Evolutionary conservation across 257 asterid species (phyloP).

Genomic region (Jacaranda mimosifolia): DNA sequence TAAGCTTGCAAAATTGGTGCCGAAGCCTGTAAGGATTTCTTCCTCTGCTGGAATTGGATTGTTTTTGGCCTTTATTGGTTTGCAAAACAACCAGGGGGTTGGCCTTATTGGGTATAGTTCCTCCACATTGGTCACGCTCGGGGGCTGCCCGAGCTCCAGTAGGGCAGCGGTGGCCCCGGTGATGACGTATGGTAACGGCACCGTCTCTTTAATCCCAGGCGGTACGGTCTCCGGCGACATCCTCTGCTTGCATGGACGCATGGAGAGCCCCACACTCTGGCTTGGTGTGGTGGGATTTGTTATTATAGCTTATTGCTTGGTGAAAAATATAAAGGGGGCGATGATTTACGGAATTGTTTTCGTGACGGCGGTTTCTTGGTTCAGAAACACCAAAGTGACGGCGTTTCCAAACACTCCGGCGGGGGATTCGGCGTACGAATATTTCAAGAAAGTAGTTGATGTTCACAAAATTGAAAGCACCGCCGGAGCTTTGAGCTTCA

Average conservation of each 20-base stretch:
- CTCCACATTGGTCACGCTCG: conserved; percentile 83
- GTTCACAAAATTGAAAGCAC: conserved; percentile 74
- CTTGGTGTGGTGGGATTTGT: conserved; percentile 81
- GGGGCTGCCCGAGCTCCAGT: conserved; percentile 75
- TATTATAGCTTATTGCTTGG: conserved; percentile 77
- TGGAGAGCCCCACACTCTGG: conserved; percentile 94
- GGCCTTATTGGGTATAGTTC: conserved; percentile 83
- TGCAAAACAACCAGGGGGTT: conserved; percentile 82
- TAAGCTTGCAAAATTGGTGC: conserved; percentile 78
- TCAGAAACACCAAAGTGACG: conserved; percentile 79
- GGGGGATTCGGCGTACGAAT: conserved; percentile 65
- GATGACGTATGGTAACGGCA: conserved; percentile 55
- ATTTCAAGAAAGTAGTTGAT: conserved; percentile 77
- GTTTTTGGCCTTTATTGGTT: conserved; percentile 84
- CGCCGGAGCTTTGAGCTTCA: conserved; percentile 88
- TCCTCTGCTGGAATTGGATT: conserved; percentile 95
- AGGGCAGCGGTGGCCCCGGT: conserved; percentile 78
- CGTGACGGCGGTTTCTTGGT: conserved; percentile 91
- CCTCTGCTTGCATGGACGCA: conserved; percentile 77
- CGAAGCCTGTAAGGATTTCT: conserved; percentile 83
- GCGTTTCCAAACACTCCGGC: conserved; percentile 67
- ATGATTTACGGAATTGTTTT: conserved; percentile 90
- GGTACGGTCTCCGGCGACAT: conserved; percentile 75
- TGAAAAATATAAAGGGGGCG: conserved; percentile 79
- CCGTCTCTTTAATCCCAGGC: conserved; percentile 70